Evolutionary conservation across 2,329 filamentous ascomycete species (phyloP).

Genomic region (Teratosphaeria pseudoeucalypti): DNA sequence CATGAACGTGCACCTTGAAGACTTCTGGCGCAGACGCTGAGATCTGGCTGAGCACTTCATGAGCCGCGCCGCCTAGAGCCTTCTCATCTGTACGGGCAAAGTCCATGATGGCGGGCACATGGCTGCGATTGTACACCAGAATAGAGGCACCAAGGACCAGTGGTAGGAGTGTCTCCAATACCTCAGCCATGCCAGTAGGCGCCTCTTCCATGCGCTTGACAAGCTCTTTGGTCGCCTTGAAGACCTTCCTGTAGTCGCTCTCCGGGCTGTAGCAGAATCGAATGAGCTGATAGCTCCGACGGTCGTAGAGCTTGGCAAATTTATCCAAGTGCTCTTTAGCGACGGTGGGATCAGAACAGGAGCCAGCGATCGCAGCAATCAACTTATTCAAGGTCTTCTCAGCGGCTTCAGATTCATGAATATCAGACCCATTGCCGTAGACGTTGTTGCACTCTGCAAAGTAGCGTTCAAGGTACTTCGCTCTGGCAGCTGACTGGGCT

Average conservation of each 20-base stretch:
- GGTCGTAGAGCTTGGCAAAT: constrained; percentile 84
- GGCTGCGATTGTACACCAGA: constrained; percentile 87
- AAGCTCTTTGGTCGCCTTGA: constrained; percentile 82
- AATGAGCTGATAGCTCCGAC: constrained; percentile 79
- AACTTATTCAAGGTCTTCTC: constrained; percentile 63
- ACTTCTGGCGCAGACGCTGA: constrained; percentile 81
- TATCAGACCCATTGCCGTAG: constrained; percentile 59
- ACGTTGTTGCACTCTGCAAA: constrained; percentile 83
- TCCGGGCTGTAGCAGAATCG: constrained; percentile 75
- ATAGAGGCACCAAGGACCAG: constrained; percentile 75
- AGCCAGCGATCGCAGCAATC: constrained; percentile 61
- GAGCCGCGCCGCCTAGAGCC: constrained; percentile 65
- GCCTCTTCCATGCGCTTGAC: constrained; percentile 56
- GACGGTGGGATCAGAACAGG: constrained; percentile 64
- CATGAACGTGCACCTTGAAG: constrained; percentile 84
- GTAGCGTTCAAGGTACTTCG: constrained; percentile 64
- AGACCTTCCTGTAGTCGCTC: constrained; percentile 84
- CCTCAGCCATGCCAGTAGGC: constrained; percentile 42
- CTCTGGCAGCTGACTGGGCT: constrained; percentile 62
- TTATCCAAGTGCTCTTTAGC: constrained; percentile 71
- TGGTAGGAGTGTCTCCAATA: constrained; percentile 71
- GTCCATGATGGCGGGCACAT: constrained; percentile 81
- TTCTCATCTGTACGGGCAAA: constrained; percentile 76
- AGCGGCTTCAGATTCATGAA: constrained; percentile 34
- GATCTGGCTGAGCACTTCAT: constrained; percentile 85